Base-by-base conservation (phyloP, 805 yeast species). In the Kuraishia molischiana region DNA sequence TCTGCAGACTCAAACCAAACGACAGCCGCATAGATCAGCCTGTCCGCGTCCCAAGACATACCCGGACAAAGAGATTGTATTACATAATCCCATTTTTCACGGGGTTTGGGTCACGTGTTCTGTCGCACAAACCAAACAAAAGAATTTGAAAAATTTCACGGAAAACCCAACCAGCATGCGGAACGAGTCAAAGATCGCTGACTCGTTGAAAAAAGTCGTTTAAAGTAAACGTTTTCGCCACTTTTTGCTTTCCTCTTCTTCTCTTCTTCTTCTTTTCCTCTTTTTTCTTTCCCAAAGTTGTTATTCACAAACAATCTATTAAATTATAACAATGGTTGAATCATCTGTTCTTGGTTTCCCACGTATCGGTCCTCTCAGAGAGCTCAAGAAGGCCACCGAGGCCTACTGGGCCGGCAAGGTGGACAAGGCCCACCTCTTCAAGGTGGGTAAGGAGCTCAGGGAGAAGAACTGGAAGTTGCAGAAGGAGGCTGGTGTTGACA, bases 351-450 rank as follows among this genome's bases (percentile, higher is more conserved):
- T 92, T 71, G 98, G 98, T 67, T 92, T 92, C 92, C 98, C 98
- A 72, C 92, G 98, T 77, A 92, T 90, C 61, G 98, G 98, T 61
- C 92, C 96, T 57, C 87, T 87, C 75, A 92, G 98, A 79, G 98
- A 92, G 75, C 81, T 92, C 68, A 92, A 92, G 75, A 92, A 92
- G 72, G 85, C 86, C 67, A 92, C 98, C 54, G 98, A 92, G 74
- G 84, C 95, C 64, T 92, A 92, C 90, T 92, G 98, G 98, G 65
- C 77, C 53, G 97, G 97, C 64, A 90, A 89, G 74, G 80, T 80
- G 56, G 56, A 82, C 47, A 84, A 75, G 49, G 97, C 85, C 44
- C 95, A 86, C 58, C 79, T 92, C 52, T 67, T 85, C 65, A 76
- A 85, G 58, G 89, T 83, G 54, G 98, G 97, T 71, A 85, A 89